Percentiles rank a stretch among this genome's conserved stretches.
These are phyloP conservation scores for Cordyceps fumosorosea DNA, from an alignment of 2,329 filamentous ascomycete species.

Conservation along the genomic window DNA sequence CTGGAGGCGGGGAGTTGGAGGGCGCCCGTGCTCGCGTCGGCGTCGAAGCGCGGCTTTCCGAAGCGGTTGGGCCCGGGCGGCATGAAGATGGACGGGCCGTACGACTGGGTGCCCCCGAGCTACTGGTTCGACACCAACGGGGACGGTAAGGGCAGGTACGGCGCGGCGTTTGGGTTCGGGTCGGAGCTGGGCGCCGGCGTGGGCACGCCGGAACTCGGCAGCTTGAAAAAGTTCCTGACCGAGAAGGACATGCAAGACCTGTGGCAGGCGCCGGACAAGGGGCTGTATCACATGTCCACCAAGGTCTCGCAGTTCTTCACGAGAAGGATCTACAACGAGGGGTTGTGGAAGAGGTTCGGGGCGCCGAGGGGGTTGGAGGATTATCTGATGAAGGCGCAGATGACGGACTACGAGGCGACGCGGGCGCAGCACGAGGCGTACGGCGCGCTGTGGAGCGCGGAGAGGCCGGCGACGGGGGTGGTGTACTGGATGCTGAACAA, in stretches of 20 bases:
- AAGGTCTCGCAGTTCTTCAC: slow-evolving; percentile 49
- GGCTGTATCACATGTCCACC: slow-evolving; percentile 54
- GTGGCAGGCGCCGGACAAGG: slow-evolving; percentile 47
- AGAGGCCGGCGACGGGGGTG: slow-evolving; percentile 50
- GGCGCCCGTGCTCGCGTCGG: slow-evolving; percentile 50
- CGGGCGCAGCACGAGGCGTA: slow-evolving; percentile 53
- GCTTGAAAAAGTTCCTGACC: slow-evolving; percentile 47
- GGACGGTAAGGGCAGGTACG: slow-evolving; percentile 31
- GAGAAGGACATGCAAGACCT: slow-evolving; percentile 44
- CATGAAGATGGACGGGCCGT: slow-evolving; percentile 61
- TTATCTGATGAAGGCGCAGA: slow-evolving; percentile 53
- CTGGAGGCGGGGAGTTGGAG: slow-evolving; percentile 48
- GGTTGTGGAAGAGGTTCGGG: slow-evolving; percentile 45
- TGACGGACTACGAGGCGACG: slow-evolving; percentile 59
- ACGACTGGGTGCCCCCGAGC: slow-evolving; percentile 59
- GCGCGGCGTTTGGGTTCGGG: slow-evolving; percentile 57
- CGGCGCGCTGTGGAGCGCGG: slow-evolving; percentile 41
- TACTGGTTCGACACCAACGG: slow-evolving; percentile 51
- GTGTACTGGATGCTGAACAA: slow-evolving; percentile 65
- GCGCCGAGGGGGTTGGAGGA: slow-evolving; percentile 44
- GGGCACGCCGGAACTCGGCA: slow-evolving; percentile 52
- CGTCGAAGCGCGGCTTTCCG: slow-evolving; percentile 48
- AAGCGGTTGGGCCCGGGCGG: slow-evolving; percentile 46
- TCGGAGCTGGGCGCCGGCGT: slow-evolving; percentile 57
- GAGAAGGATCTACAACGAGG: slow-evolving; percentile 52